phyloP scores from a whole-genome alignment of 2,329 filamentous ascomycete genomes.

The Boeremia lycopersici region DNA sequence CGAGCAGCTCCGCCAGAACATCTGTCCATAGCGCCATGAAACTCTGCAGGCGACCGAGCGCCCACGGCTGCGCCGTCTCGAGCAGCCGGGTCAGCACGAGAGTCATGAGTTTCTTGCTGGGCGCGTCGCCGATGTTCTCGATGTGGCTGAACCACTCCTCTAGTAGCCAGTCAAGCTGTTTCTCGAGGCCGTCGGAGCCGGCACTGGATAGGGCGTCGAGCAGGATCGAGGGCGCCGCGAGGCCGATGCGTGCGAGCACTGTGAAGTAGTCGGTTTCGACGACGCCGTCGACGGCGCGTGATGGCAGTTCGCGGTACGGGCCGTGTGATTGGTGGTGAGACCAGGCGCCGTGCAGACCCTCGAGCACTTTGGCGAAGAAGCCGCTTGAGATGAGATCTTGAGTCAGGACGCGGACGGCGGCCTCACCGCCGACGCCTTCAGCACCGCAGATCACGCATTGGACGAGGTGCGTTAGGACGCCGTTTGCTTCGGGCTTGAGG shows the following conservation, averaged over 20 bases:
- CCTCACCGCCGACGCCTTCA: slow-evolving; percentile 57
- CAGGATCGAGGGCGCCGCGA: slow-evolving; percentile 74
- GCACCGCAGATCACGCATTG: slow-evolving; percentile 58
- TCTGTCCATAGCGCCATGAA: slow-evolving; percentile 78
- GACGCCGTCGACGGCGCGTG: slow-evolving; percentile 72
- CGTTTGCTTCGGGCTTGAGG: slow-evolving; percentile 56
- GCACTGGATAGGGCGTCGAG: slow-evolving; percentile 57
- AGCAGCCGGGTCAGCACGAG: slow-evolving; percentile 74
- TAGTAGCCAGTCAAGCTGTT: slow-evolving; percentile 55
- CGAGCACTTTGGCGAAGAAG: slow-evolving; percentile 60
- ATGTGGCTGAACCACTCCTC: slow-evolving; percentile 71
- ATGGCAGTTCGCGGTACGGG: slow-evolving; percentile 67
- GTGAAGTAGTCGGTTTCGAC: slow-evolving; percentile 85
- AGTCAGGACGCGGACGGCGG: slow-evolving; percentile 56
- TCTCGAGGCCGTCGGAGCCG: slow-evolving; percentile 31
- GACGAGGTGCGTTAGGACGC: slow-evolving; percentile 54
- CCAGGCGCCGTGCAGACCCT: slow-evolving; percentile 50
- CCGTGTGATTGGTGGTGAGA: slow-evolving; percentile 78
- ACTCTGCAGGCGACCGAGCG: slow-evolving; percentile 69
- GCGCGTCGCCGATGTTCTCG: slow-evolving; percentile 68
- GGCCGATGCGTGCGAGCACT: slow-evolving; percentile 77
- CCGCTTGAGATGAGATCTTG: slow-evolving; percentile 64
- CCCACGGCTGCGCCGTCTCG: slow-evolving; percentile 65
- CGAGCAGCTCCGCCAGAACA: slow-evolving; percentile 69
- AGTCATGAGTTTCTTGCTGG: slow-evolving; percentile 73